Evolutionary conservation across 495 filamentous ascomycete species (phyloP).

Genomic region (Tuber aestivum): DNA sequence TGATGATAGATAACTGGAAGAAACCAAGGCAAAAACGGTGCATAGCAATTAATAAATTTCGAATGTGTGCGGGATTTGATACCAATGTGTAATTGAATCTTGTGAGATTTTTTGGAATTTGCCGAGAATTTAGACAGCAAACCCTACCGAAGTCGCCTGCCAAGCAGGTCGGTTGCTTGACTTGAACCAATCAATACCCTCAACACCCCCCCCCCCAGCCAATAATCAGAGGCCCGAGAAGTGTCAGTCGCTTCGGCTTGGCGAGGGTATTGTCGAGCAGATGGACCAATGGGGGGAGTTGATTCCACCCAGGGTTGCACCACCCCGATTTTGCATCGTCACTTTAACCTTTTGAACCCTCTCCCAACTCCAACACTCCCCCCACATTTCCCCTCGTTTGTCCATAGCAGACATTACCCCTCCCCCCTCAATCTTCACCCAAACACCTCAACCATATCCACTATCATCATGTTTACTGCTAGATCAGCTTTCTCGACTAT

Average conservation of each 20-base stretch:
- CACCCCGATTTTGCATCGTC: background rate
- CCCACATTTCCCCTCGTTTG: slow-evolving; percentile 8
- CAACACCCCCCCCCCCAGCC: background rate
- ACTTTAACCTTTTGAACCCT: slow-evolving; percentile 16
- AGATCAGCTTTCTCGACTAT: slow-evolving; percentile 62
- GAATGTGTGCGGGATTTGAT: slow-evolving; percentile 1
- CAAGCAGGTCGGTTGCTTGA: background rate
- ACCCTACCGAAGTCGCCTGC: background rate
- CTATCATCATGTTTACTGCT: slow-evolving; percentile 66
- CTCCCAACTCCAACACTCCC: slow-evolving; percentile 6
- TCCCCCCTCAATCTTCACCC: background rate
- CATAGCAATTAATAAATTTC: background rate
- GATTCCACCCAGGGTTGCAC: background rate
- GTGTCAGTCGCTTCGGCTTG: background rate
- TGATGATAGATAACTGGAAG: background rate
- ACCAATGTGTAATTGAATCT: background rate
- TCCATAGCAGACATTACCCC: slow-evolving; percentile 16
- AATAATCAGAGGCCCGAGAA: background rate
- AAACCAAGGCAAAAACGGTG: background rate
- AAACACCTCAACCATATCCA: slow-evolving; percentile 2
- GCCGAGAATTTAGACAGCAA: background rate
- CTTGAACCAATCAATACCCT: background rate
- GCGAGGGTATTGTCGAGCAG: background rate
- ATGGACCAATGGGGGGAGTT: background rate
- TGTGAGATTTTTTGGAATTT: background rate